phyloP scores from a whole-genome alignment of 148 eudicot species.

The Heliosperma pusillum region DNA sequence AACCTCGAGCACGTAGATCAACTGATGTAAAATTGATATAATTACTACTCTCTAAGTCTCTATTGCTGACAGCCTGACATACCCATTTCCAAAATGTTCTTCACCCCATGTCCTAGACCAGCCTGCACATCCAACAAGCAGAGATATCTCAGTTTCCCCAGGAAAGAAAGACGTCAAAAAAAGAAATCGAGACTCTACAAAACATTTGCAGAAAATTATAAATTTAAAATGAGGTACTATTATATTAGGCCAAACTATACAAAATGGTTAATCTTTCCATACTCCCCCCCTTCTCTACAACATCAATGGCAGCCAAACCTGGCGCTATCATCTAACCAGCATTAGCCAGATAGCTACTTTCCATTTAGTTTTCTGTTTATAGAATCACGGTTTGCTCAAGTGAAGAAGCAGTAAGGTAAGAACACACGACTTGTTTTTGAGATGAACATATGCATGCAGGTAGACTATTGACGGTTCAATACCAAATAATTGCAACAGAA shows the following conservation, averaged over 20 bases:
- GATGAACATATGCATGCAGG: neutral
- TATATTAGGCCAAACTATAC: too few species aligned
- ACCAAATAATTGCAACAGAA: neutral
- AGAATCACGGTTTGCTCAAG: neutral
- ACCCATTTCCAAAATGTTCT: constrained; percentile 98
- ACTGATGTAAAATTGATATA: too few species aligned
- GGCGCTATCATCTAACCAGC: neutral
- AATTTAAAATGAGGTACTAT: too few species aligned
- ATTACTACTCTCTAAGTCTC: neutral
- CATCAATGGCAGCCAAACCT: neutral
- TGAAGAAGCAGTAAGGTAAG: neutral
- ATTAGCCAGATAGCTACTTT: neutral
- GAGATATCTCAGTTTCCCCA: neutral
- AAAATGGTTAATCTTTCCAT: neutral
- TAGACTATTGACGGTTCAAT: neutral
- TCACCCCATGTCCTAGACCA: constrained; percentile 99
- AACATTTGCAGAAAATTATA: neutral
- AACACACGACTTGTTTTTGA: neutral
- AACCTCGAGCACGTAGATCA: neutral
- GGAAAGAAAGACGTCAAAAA: too few species aligned
- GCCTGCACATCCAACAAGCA: constrained; percentile 37
- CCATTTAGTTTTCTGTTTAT: neutral
- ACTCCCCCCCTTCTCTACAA: neutral
- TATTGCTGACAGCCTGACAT: constrained; percentile 31
- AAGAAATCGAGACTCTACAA: neutral